phyloP scores from a whole-genome alignment of 352 stramenopile genomes.

The Globisporangium abappressorium region DNA sequence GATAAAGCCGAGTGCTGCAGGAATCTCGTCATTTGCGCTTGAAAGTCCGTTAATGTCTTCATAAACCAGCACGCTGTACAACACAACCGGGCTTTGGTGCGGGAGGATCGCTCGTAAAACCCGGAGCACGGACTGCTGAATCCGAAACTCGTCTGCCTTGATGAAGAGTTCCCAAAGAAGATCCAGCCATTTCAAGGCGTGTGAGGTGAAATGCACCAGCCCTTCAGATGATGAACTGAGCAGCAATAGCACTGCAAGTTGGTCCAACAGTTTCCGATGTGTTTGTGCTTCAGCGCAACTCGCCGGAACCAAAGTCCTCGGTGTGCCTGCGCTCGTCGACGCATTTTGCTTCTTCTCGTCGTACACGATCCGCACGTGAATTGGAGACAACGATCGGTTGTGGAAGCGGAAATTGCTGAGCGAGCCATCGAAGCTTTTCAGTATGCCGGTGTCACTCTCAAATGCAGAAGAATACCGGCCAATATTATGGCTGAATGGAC shows the following conservation, averaged over 20 bases:
- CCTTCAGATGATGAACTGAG: constrained; percentile 54
- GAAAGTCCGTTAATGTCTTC: not conserved
- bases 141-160: constrained; percentile 31
- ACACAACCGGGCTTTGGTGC: constrained; percentile 27
- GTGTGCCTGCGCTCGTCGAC: not conserved
- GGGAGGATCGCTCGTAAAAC: constrained; percentile 45
- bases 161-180: constrained; percentile 54
- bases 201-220: constrained; percentile 29
- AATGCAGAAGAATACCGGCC: not conserved
- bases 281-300: not conserved
- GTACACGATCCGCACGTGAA: constrained; percentile 90
- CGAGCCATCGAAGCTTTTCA: constrained; percentile 75
- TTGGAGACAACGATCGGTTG: constrained; percentile 86
- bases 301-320: not conserved
- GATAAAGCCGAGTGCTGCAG: constrained; percentile 23
- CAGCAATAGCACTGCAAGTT: constrained; percentile 40
- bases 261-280: constrained; percentile 20
- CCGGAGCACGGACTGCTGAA: constrained; percentile 71
- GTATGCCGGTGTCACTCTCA: not conserved
- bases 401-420: constrained; percentile 88
- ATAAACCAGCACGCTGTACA: constrained; percentile 21
- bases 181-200: constrained; percentile 46
- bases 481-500: not conserved
- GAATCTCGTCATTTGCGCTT: not conserved
- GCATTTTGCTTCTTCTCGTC: constrained; percentile 58